Evolutionary conservation across 768 basidiomycete genomes (phyloP).

Genomic region (Botryobasidium botryosum): DNA sequence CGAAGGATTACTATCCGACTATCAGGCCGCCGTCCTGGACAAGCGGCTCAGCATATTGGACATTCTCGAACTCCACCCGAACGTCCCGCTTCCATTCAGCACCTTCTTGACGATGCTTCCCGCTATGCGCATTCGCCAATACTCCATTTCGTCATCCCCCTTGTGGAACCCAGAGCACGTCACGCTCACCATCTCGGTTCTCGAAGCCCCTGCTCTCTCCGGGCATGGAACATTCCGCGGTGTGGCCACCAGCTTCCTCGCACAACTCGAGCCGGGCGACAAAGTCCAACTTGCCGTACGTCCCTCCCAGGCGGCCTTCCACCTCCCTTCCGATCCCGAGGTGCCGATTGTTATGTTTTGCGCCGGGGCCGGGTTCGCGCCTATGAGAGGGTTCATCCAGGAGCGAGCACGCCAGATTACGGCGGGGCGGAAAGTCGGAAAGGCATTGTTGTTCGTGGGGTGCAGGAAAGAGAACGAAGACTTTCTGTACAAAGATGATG

Average conservation of each 20-base stretch:
- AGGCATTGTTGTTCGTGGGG: constrained; percentile 31
- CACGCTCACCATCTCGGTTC: constrained; percentile 30
- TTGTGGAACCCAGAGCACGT: constrained; percentile 27
- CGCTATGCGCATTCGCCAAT: constrained; percentile 32
- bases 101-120: constrained; percentile 28
- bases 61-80: constrained; percentile 25
- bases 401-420: constrained; percentile 31
- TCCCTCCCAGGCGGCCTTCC: constrained; percentile 26
- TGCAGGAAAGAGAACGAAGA: constrained; percentile 28
- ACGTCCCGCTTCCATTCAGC: constrained; percentile 23
- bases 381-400: constrained; percentile 35
- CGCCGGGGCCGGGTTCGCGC: constrained; percentile 32
- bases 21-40: constrained; percentile 21
- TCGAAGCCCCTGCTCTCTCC: constrained; percentile 24
- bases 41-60: constrained; percentile 27
- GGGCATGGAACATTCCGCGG: constrained; percentile 26
- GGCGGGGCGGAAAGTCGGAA: constrained; percentile 26
- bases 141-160: constrained; percentile 35
- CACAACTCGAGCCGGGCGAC: constrained; percentile 24
- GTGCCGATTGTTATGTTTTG: constrained; percentile 31
- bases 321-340: constrained; percentile 25
- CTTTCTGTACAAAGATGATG: constrained; percentile 28
- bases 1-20: constrained; percentile 18
- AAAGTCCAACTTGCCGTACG: constrained; percentile 26
- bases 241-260: constrained; percentile 31